A percentile compares a stretch with the other conserved stretches of the same genome.
These are phyloP conservation scores for Pestalotiopsis sp. DNA, from an alignment of 2,329 filamentous ascomycete genomes.

Conservation along the genomic window DNA sequence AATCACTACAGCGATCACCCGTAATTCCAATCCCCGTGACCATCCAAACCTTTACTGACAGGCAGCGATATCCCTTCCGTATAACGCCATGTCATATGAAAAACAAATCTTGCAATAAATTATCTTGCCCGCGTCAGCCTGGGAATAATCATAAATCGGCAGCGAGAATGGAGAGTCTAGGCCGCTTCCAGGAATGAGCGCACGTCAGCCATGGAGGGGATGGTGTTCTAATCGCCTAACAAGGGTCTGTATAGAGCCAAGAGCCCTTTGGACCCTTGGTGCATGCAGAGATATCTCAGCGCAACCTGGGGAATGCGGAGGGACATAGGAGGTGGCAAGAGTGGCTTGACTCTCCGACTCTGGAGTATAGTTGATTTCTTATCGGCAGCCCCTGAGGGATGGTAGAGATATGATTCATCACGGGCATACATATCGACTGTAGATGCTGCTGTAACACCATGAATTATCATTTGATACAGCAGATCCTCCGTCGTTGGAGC, in stretches of 20 bases:
- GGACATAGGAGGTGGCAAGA: neutral
- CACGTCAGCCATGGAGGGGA: neutral
- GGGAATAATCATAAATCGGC: neutral
- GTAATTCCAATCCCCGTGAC: neutral
- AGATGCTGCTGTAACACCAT: too few relatives aligned
- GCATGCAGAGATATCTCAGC: slow-evolving; percentile 3
- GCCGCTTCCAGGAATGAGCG: neutral
- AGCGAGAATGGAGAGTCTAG: neutral
- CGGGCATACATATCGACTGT: too few relatives aligned
- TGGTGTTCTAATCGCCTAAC: neutral
- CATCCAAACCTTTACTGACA: neutral
- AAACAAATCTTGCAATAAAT: neutral
- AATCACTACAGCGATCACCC: neutral
- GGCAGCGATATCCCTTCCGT: neutral
- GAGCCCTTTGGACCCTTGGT: slow-evolving; percentile 10
- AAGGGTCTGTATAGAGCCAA: slow-evolving; percentile 4
- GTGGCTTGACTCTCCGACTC: neutral
- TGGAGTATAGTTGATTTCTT: too few relatives aligned
- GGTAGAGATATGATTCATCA: too few relatives aligned
- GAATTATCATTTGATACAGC: too few relatives aligned
- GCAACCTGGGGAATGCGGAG: slow-evolving; percentile 12
- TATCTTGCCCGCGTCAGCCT: neutral
- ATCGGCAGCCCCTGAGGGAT: too few relatives aligned
- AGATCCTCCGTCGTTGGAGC: neutral
- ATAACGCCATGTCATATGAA: neutral